Evolutionary conservation across 306 rosid species (phyloP).

Genomic region (Luffa acutangula): DNA sequence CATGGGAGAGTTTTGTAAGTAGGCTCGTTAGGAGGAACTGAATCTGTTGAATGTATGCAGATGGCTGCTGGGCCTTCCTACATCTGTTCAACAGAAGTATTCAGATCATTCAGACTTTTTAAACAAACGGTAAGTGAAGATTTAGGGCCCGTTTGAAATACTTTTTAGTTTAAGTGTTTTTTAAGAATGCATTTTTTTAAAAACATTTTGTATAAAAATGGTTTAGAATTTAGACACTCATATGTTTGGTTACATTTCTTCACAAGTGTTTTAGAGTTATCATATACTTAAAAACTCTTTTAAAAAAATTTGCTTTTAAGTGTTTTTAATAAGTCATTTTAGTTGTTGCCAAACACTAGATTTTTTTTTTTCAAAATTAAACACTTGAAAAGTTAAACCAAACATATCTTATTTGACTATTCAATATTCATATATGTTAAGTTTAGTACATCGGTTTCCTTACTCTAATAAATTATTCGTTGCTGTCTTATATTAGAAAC

Average conservation of each 20-base stretch:
- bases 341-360: no score
- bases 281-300: no score
- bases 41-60: conserved; percentile 21
- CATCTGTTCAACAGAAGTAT: conserved; percentile 20
- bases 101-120: conserved; percentile 24
- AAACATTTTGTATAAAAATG: no score
- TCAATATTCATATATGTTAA: background rate
- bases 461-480: background rate
- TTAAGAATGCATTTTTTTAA: no score
- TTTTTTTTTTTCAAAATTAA: no score
- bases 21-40: background rate
- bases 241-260: no score
- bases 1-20: background rate
- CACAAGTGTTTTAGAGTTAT: no score
- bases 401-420: background rate
- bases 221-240: no score
- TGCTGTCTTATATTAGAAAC: conserved; percentile 11
- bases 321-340: no score
- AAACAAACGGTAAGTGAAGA: conserved; percentile 18
- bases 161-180: no score
- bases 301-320: no score
- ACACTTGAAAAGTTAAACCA: no score
- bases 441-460: background rate
- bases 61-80: conserved; percentile 59
- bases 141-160: background rate